These are phyloP conservation scores for Primulina huaijiensis DNA, from an alignment of 257 asterid genomes.

Conservation along the genomic window DNA sequence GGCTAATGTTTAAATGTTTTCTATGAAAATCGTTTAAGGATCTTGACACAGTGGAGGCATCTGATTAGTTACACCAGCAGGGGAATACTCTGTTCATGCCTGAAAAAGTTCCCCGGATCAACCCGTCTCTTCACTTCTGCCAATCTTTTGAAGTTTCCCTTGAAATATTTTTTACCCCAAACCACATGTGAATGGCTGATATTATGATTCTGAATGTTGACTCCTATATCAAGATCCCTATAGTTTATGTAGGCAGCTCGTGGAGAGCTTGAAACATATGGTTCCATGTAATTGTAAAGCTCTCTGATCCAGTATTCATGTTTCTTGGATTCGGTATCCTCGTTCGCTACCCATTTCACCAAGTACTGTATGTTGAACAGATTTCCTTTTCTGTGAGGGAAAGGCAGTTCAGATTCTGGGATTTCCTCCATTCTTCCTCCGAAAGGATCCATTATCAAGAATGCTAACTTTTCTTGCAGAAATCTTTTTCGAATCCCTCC, in stretches of 20 bases:
- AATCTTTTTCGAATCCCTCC: conserved; percentile 10
- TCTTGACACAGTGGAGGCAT: too few relatives aligned
- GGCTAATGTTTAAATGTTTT: too few relatives aligned
- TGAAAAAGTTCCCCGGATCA: conserved; percentile 15
- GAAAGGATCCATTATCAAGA: not conserved
- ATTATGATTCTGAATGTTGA: not conserved
- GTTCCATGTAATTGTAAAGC: not conserved
- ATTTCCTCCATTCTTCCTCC: conserved; percentile 16
- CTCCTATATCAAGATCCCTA: conserved; percentile 17
- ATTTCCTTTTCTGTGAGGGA: conserved; percentile 18
- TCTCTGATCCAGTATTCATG: not conserved
- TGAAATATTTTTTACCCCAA: conserved; percentile 20
- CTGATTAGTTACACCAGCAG: too few relatives aligned
- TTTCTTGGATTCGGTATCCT: not conserved
- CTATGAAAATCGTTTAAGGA: too few relatives aligned
- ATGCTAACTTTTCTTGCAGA: not conserved
- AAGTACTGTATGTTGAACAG: conserved; percentile 5
- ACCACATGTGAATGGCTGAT: conserved; percentile 14
- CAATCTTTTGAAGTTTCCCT: not conserved
- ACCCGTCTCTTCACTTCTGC: conserved; percentile 4
- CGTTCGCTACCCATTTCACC: not conserved
- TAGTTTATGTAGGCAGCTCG: conserved; percentile 9
- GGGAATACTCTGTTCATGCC: conserved; percentile 14
- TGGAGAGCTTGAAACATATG: not conserved
- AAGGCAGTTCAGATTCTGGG: conserved; percentile 3